Conservation (phyloP, 2,329 filamentous ascomycete genomes). For the Trichophyton equinum region DNA sequence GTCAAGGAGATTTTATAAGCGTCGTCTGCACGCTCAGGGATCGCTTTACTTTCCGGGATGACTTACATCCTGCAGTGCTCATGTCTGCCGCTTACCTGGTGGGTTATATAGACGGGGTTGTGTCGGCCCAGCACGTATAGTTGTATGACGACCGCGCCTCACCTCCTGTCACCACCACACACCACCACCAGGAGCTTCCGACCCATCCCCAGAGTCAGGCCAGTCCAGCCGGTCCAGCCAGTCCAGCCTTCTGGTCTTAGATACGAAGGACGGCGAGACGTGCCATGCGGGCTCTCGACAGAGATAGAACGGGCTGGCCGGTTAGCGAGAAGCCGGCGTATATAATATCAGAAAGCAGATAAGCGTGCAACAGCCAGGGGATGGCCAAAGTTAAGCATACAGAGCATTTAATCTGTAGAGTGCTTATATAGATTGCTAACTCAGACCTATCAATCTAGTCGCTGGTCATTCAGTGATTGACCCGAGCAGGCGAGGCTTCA, state of each 20-base stretch:
- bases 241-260: too few relatives aligned
- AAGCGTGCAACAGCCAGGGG: background rate
- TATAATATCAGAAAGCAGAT: background rate
- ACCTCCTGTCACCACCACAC: too few relatives aligned
- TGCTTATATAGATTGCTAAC: too few relatives aligned
- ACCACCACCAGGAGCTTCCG: too few relatives aligned
- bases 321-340: background rate
- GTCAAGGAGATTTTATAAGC: background rate
- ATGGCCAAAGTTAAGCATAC: background rate
- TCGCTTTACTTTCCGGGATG: background rate
- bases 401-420: too few relatives aligned
- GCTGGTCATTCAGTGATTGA: background rate
- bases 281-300: too few relatives aligned
- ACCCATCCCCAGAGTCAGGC: too few relatives aligned
- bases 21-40: background rate
- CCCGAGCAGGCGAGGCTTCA: background rate
- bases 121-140: background rate
- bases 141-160: background rate
- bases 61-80: background rate
- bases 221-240: too few relatives aligned
- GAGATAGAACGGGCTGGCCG: too few relatives aligned
- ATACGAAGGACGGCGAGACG: too few relatives aligned
- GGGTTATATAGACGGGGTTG: background rate
- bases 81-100: background rate
- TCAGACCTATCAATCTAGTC: background rate